These are phyloP conservation scores for Waitea zeae DNA, from an alignment of 1,284 basidiomycete species.

Conservation along the genomic window DNA sequence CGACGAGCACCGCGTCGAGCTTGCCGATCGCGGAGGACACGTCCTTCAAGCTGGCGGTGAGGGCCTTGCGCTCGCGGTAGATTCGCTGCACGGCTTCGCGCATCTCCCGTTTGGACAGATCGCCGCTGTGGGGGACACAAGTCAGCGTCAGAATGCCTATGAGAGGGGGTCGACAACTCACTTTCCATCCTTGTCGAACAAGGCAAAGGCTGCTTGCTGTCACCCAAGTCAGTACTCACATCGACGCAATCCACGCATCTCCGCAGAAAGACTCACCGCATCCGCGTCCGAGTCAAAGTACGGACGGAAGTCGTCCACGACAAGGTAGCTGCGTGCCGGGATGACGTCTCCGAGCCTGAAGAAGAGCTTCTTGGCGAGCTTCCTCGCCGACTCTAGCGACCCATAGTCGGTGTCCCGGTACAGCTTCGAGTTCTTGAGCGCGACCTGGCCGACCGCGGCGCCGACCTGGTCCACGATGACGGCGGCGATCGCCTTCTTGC, in stretches of 20 bases:
- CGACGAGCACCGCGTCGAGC: constrained; percentile 56
- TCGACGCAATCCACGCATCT: too few species aligned
- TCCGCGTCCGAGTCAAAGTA: constrained; percentile 61
- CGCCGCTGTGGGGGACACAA: too few species aligned
- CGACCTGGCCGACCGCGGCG: constrained; percentile 52
- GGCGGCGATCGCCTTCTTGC: constrained; percentile 34
- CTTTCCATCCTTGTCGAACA: constrained; percentile 76
- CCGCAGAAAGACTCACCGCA: constrained; percentile 31
- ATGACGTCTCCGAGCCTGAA: constrained; percentile 41
- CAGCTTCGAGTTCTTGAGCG: constrained; percentile 47
- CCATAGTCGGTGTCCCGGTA: constrained; percentile 36
- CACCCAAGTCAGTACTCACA: too few species aligned
- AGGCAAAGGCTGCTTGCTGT: constrained; percentile 50
- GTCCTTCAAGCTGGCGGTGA: constrained; percentile 61
- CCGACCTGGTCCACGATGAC: constrained; percentile 59
- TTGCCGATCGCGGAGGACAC: constrained; percentile 58
- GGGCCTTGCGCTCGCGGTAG: constrained; percentile 61
- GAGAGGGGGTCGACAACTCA: too few species aligned
- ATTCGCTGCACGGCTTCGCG: constrained; percentile 72
- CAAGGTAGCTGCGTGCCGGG: constrained; percentile 38
- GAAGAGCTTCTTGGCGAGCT: constrained; percentile 62
- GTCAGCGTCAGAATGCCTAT: too few species aligned
- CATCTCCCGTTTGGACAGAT: constrained; percentile 71
- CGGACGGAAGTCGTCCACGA: constrained; percentile 65
- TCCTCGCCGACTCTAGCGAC: constrained; percentile 50